phyloP scores from a whole-genome alignment of 345 rosid species.

The Eucalyptus rudis region DNA sequence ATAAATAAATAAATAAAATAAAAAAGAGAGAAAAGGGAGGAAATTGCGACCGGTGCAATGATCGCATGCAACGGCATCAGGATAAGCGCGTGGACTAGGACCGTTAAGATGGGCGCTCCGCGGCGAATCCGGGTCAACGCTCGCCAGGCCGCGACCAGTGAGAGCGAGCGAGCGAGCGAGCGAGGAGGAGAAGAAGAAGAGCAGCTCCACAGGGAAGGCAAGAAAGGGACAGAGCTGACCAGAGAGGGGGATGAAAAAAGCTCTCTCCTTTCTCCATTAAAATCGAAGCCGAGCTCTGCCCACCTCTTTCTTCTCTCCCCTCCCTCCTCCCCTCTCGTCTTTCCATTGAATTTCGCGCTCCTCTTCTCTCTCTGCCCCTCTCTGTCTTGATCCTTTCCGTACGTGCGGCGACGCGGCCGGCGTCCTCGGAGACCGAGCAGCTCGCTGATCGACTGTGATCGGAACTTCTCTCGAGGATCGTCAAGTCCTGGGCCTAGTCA shows the following conservation, averaged over 20 bases:
- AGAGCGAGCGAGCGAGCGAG: background rate
- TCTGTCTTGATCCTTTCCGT: background rate
- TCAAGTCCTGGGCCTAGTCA: background rate
- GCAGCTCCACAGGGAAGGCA: background rate
- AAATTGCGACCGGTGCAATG: background rate
- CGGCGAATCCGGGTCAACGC: background rate
- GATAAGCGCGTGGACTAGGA: background rate
- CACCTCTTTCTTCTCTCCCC: background rate
- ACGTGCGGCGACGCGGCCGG: background rate
- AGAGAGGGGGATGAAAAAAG: background rate
- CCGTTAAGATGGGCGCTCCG: background rate
- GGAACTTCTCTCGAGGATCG: background rate
- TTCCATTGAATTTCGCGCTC: background rate
- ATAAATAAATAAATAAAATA: background rate
- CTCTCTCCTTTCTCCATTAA: background rate
- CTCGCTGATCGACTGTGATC: background rate
- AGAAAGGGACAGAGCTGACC: background rate
- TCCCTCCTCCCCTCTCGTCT: background rate
- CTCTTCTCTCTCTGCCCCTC: background rate
- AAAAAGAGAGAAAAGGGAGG: background rate
- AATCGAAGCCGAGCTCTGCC: background rate
- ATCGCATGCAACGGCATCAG: background rate
- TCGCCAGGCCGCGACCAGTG: background rate
- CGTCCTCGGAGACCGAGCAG: background rate
- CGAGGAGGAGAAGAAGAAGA: background rate